Percentiles rank a stretch among this genome's conserved stretches.
Conservation (phyloP, 345 rosid species). For the Mercurialis annua region DNA sequence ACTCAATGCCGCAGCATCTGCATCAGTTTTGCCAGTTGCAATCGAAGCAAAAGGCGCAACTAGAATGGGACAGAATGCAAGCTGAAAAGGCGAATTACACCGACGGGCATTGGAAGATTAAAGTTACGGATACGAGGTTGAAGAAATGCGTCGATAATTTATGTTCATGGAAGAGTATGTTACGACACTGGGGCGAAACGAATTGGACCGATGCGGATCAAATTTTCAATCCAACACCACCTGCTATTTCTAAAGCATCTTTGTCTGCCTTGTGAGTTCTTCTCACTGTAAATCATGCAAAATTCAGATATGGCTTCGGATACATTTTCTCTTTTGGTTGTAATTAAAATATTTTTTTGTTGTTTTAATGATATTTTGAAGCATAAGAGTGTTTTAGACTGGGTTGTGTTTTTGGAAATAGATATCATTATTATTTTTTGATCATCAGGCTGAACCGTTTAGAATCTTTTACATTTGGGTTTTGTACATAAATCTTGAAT, state of each 20-base stretch:
- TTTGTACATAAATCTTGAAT: too few species aligned
- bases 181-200: slow-evolving; percentile 32
- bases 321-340: not conserved
- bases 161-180: slow-evolving; percentile 32
- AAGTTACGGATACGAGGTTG: slow-evolving; percentile 14
- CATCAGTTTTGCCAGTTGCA: slow-evolving; percentile 27
- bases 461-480: not conserved
- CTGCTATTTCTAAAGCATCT: slow-evolving; percentile 48
- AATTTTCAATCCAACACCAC: slow-evolving; percentile 59
- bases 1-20: slow-evolving; percentile 29
- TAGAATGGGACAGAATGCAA: slow-evolving; percentile 27
- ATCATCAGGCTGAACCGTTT: not conserved
- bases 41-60: slow-evolving; percentile 35
- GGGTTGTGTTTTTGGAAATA: not conserved
- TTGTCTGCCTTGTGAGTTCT: slow-evolving; percentile 33
- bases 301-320: not conserved
- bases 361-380: not conserved
- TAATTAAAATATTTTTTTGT: not conserved
- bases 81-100: slow-evolving; percentile 30
- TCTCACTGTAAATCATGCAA: not conserved
- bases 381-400: slow-evolving; percentile 11
- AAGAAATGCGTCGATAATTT: slow-evolving; percentile 30
- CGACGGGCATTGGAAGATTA: slow-evolving; percentile 32
- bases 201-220: slow-evolving; percentile 63
- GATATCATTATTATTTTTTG: not conserved